phyloP scores from a whole-genome alignment of 1,139 yeast species.

The Magnusiomyces clavatus region DNA sequence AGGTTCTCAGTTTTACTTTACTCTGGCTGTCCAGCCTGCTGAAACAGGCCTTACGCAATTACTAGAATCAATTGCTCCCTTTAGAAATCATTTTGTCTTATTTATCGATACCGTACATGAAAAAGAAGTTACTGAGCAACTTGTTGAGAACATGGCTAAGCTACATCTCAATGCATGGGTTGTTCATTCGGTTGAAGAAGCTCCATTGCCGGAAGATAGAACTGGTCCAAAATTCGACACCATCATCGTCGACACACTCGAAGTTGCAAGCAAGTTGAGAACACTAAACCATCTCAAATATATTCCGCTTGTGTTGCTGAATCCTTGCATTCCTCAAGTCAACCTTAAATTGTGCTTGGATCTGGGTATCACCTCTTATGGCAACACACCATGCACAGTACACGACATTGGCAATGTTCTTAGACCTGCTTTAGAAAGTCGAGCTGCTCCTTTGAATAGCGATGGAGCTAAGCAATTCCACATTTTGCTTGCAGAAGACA shows the following conservation, averaged over 20 bases:
- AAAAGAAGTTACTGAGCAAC: slow-evolving; percentile 46
- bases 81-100: slow-evolving; percentile 44
- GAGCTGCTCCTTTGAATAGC: slow-evolving; percentile 71
- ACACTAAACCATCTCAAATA: slow-evolving; percentile 67
- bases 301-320: slow-evolving; percentile 69
- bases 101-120: slow-evolving; percentile 76
- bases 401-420: slow-evolving; percentile 76
- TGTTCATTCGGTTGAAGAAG: slow-evolving; percentile 37
- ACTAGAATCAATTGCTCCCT: slow-evolving; percentile 65
- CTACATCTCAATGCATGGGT: slow-evolving; percentile 37
- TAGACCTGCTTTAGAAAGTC: slow-evolving; percentile 75
- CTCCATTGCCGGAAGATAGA: slow-evolving; percentile 33
- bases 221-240: slow-evolving; percentile 59
- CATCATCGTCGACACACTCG: slow-evolving; percentile 72
- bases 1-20: slow-evolving; percentile 76
- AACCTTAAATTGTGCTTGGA: slow-evolving; percentile 78
- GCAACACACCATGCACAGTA: slow-evolving; percentile 78
- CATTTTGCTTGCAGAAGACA: slow-evolving; percentile 78
- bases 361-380: slow-evolving; percentile 79
- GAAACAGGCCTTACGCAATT: slow-evolving; percentile 55
- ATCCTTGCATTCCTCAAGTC: slow-evolving; percentile 69
- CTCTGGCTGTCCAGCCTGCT: slow-evolving; percentile 71
- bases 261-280: slow-evolving; percentile 62
- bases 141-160: slow-evolving; percentile 43
- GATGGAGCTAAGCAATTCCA: slow-evolving; percentile 73